These are phyloP conservation scores for Gossypium gossypioides DNA, from an alignment of 441 rosid species.

Conservation along the genomic window DNA sequence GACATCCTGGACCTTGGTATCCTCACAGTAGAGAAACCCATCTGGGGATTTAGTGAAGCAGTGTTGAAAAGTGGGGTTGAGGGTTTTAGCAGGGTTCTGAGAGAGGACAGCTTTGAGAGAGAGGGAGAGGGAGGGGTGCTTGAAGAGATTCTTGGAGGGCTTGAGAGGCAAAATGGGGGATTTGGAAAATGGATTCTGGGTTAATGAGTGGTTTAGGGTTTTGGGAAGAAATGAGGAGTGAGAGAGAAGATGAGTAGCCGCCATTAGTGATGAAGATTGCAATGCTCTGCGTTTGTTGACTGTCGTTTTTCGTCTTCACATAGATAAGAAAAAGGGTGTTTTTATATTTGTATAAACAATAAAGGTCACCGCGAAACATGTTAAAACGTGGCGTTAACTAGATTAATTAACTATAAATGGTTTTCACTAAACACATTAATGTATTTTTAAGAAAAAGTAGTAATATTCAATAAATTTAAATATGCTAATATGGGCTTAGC, in stretches of 20 bases:
- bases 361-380: too few relatives aligned
- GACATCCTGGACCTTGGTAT: conserved; percentile 63
- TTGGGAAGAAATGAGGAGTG: conserved; percentile 31
- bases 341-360: too few relatives aligned
- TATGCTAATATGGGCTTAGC: too few relatives aligned
- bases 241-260: conserved; percentile 27
- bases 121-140: conserved; percentile 17
- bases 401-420: too few relatives aligned
- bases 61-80: conserved; percentile 37
- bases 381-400: too few relatives aligned
- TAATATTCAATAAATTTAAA: too few relatives aligned
- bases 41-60: conserved; percentile 75
- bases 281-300: background rate
- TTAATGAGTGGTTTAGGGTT: conserved; percentile 28
- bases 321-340: too few relatives aligned
- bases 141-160: conserved; percentile 18
- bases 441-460: too few relatives aligned
- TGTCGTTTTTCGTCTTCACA: too few relatives aligned
- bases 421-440: too few relatives aligned
- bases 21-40: conserved; percentile 85
- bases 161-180: conserved; percentile 28
- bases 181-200: conserved; percentile 32
- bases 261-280: conserved; percentile 9
- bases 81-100: conserved; percentile 34
- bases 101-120: conserved; percentile 55